Evolutionary conservation across 148 eudicot species (phyloP).

Genomic region (Cornus kousa): DNA sequence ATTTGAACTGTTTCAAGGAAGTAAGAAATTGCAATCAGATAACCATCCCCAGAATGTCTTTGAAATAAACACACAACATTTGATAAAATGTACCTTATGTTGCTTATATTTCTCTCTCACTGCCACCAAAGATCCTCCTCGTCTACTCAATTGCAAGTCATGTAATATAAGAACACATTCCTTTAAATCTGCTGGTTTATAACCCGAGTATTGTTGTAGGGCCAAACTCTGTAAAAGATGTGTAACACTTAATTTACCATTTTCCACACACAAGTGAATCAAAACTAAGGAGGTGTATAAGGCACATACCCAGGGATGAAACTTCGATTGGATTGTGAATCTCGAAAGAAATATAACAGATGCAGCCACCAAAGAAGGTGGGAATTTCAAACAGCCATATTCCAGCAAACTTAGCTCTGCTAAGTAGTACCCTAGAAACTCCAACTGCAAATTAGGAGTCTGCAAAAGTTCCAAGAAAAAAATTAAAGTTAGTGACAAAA

Average conservation of each 20-base stretch:
- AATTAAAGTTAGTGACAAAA: not conserved
- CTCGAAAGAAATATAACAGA: slow-evolving; percentile 80
- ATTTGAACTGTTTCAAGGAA: slow-evolving; percentile 57
- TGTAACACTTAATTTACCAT: not conserved
- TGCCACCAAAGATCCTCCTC: slow-evolving; percentile 60
- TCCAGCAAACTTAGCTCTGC: slow-evolving; percentile 90
- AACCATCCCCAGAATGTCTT: not conserved
- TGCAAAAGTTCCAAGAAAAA: slow-evolving; percentile 25
- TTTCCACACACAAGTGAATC: not conserved
- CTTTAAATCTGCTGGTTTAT: slow-evolving; percentile 61
- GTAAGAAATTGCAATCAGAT: slow-evolving; percentile 17
- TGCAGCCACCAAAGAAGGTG: slow-evolving; percentile 86
- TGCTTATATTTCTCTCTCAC: slow-evolving; percentile 75
- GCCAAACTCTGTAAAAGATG: slow-evolving; percentile 36
- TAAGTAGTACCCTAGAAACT: slow-evolving; percentile 70
- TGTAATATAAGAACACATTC: slow-evolving; percentile 75
- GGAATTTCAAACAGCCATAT: slow-evolving; percentile 64
- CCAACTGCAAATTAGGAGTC: slow-evolving; percentile 53
- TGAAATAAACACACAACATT: not conserved
- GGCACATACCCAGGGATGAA: slow-evolving; percentile 75
- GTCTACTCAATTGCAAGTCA: slow-evolving; percentile 65
- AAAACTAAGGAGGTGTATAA: not conserved
- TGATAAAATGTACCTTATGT: slow-evolving; percentile 54
- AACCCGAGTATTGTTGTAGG: slow-evolving; percentile 68
- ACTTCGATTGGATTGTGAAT: slow-evolving; percentile 46